Evolutionary conservation across 345 rosid genomes (phyloP).

Genomic region (Ailanthus altissimus): DNA sequence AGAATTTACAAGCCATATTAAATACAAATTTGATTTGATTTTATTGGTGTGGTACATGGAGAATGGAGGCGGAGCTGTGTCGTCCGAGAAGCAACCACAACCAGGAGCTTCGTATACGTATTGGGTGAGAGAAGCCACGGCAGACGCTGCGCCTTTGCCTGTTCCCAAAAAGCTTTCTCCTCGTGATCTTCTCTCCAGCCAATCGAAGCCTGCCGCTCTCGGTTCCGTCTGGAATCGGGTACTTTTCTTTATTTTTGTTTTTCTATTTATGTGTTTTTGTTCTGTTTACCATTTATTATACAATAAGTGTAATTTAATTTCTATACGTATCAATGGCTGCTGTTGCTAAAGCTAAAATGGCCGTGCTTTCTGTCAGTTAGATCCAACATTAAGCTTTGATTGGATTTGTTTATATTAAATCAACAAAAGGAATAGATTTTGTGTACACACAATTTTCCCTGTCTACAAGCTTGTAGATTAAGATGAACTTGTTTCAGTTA

Average conservation of each 20-base stretch:
- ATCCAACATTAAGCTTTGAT: not conserved
- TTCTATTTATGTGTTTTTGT: not conserved
- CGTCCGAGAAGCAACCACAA: slow-evolving; percentile 26
- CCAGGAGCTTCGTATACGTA: slow-evolving; percentile 63
- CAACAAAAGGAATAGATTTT: not conserved
- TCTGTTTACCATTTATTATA: too few species aligned
- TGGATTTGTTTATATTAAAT: not conserved
- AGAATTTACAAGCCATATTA: not conserved
- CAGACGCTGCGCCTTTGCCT: slow-evolving; percentile 84
- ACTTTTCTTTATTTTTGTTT: not conserved
- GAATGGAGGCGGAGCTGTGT: slow-evolving; percentile 34
- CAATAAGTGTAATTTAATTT: not conserved
- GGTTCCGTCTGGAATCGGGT: slow-evolving; percentile 92
- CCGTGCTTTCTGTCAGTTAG: not conserved
- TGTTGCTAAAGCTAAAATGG: not conserved
- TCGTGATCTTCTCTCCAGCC: slow-evolving; percentile 34
- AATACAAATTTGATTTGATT: not conserved
- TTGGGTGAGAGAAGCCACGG: slow-evolving; percentile 76
- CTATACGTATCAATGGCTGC: not conserved
- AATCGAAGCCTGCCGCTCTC: slow-evolving; percentile 42
- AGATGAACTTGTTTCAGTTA: not conserved
- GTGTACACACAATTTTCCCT: not conserved
- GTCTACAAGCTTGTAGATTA: not conserved
- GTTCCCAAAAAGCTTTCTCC: slow-evolving; percentile 60
- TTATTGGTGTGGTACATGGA: slow-evolving; percentile 32